A percentile compares a stretch with the other conserved stretches of the same genome.
These are phyloP conservation scores for Melastoma malabathricum DNA, from an alignment of 345 rosid genomes.

Conservation along the genomic window DNA sequence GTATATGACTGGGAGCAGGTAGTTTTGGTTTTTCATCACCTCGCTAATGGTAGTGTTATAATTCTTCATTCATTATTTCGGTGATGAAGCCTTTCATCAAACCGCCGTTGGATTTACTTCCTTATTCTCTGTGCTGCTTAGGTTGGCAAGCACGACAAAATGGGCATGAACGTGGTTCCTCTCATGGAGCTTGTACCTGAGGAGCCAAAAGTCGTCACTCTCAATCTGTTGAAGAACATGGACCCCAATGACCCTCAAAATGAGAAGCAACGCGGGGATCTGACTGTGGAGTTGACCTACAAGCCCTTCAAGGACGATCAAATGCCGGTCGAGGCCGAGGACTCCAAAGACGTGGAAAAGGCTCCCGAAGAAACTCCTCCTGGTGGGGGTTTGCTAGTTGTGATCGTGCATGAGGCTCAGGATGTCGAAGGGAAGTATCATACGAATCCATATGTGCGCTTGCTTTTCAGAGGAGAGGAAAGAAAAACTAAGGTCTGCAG, in stretches of 20 bases:
- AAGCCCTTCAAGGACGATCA: slow-evolving; percentile 64
- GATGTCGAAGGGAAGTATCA: slow-evolving; percentile 90
- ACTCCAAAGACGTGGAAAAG: slow-evolving; percentile 38
- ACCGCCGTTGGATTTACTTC: slow-evolving; percentile 19
- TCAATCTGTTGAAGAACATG: slow-evolving; percentile 65
- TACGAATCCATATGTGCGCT: slow-evolving; percentile 67
- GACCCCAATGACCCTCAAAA: slow-evolving; percentile 54
- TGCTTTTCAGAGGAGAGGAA: slow-evolving; percentile 79
- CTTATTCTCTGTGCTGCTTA: slow-evolving; percentile 30
- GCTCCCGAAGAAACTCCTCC: slow-evolving; percentile 88
- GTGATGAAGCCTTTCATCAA: too few species aligned
- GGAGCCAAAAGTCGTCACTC: slow-evolving; percentile 54
- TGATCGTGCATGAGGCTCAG: slow-evolving; percentile 75
- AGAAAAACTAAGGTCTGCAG: slow-evolving; percentile 58
- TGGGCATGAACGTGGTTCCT: slow-evolving; percentile 71
- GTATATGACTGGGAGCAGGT: slow-evolving; percentile 97
- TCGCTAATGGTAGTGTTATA: too few species aligned
- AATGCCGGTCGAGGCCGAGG: slow-evolving; percentile 26
- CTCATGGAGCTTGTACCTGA: slow-evolving; percentile 64
- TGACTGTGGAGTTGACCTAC: slow-evolving; percentile 47
- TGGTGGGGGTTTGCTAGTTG: slow-evolving; percentile 75
- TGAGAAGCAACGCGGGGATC: slow-evolving; percentile 72
- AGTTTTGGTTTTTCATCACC: slow-evolving; percentile 1
- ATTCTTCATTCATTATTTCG: too few species aligned
- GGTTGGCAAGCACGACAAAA: slow-evolving; percentile 89